phyloP scores from a whole-genome alignment of 1,284 basidiomycete genomes.

The Papiliotrema nemorosa region DNA sequence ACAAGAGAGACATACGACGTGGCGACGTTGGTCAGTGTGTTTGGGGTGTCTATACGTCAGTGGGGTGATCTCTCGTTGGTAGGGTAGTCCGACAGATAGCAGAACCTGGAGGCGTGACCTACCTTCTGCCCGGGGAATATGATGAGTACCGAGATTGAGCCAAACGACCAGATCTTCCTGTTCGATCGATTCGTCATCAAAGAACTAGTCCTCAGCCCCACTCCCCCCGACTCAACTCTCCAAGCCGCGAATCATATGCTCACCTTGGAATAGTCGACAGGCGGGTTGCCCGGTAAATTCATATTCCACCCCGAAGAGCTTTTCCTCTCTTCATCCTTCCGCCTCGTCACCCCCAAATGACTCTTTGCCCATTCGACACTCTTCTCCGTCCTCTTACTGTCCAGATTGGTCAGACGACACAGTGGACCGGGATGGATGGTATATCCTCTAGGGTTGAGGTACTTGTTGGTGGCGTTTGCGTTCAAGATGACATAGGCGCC shows the following conservation, averaged over 20 bases:
- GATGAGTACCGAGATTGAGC: constrained; percentile 60
- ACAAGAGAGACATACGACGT: constrained; percentile 59
- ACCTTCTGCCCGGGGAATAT: constrained; percentile 57
- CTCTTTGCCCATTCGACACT: constrained; percentile 65
- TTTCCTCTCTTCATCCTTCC: constrained; percentile 60
- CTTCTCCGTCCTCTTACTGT: constrained; percentile 58
- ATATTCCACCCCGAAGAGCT: constrained; percentile 62
- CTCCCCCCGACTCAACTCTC: no score
- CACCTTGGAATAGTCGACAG: constrained; percentile 57
- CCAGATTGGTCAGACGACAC: constrained; percentile 34
- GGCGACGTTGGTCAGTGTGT: constrained; percentile 61
- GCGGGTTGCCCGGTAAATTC: constrained; percentile 58
- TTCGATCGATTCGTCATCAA: constrained; percentile 54
- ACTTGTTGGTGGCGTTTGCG: constrained; percentile 47
- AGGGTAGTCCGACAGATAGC: neutral
- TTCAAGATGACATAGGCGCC: constrained; percentile 31
- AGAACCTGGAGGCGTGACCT: no score
- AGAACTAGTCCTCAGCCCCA: constrained; percentile 51
- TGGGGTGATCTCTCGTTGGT: neutral
- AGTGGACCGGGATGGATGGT: constrained; percentile 13
- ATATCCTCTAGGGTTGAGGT: constrained; percentile 58
- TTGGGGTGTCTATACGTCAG: constrained; percentile 39
- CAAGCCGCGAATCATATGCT: neutral
- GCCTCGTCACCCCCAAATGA: constrained; percentile 58
- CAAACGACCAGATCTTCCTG: constrained; percentile 60